phyloP scores from a whole-genome alignment of 257 asterid genomes.

The Leonotis leonurus region DNA sequence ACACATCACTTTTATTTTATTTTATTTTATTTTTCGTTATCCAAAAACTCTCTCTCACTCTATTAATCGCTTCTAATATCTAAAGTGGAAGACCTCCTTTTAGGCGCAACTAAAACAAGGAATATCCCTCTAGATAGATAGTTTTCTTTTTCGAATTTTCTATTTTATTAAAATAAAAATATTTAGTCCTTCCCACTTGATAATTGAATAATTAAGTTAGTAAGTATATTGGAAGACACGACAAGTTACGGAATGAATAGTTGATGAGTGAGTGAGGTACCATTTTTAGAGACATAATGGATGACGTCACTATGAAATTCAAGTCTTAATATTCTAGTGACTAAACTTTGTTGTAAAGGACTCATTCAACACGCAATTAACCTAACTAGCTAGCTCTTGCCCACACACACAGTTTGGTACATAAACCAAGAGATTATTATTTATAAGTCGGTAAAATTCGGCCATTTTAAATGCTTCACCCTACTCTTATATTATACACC shows the following conservation, averaged over 20 bases:
- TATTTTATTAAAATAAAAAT: too few relatives aligned
- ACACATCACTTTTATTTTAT: background rate
- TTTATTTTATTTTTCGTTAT: background rate
- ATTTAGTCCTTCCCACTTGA: too few relatives aligned
- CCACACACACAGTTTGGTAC: slow-evolving; percentile 17
- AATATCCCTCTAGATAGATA: too few relatives aligned
- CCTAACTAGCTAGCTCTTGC: too few relatives aligned
- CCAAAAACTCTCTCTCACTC: background rate
- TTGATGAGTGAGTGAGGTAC: slow-evolving; percentile 1
- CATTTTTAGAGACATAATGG: slow-evolving; percentile 4
- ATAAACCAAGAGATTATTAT: slow-evolving; percentile 1
- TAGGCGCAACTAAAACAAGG: background rate
- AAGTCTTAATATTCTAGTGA: slow-evolving; percentile 10
- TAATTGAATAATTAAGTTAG: background rate
- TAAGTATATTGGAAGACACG: background rate
- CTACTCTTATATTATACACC: background rate
- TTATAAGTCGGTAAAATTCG: background rate
- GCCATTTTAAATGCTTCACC: background rate
- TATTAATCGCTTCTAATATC: background rate
- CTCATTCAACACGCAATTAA: slow-evolving; percentile 19
- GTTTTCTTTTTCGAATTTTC: too few relatives aligned
- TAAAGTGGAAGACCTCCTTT: background rate
- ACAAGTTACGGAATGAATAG: slow-evolving; percentile 12
- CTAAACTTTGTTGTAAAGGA: slow-evolving; percentile 2
- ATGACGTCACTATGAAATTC: slow-evolving; percentile 7